phyloP scores from a whole-genome alignment of 768 basidiomycete genomes.

The Mrakia hoshinonis region DNA sequence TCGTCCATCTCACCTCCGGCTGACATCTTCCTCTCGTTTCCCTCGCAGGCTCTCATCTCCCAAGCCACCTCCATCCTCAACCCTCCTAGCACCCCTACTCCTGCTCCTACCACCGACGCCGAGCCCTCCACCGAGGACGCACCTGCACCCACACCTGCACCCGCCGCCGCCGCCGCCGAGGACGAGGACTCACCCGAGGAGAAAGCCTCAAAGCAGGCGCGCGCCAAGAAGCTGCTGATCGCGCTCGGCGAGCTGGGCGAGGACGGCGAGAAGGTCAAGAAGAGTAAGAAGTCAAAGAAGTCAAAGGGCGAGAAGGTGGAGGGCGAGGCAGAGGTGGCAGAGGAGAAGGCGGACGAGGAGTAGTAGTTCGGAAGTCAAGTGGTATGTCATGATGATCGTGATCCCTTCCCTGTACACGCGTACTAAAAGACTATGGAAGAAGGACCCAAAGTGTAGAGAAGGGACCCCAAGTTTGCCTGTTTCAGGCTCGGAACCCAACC shows the following conservation, averaged over 20 bases:
- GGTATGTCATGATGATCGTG: too few species aligned
- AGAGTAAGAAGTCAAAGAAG: not conserved
- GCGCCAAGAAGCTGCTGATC: not conserved
- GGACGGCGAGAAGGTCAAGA: not conserved
- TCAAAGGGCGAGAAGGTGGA: not conserved
- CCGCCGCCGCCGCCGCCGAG: not conserved
- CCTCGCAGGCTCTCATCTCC: not conserved
- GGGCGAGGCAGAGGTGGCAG: not conserved
- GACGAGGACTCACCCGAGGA: not conserved
- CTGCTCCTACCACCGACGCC: not conserved
- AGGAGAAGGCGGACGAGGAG: not conserved
- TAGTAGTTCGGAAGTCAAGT: too few species aligned
- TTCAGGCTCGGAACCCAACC: too few species aligned
- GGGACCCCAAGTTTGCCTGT: too few species aligned
- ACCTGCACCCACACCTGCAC: not conserved
- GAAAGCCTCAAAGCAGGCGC: not conserved
- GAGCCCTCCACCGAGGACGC: not conserved
- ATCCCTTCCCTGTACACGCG: too few species aligned
- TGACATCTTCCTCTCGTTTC: not conserved
- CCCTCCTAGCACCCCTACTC: not conserved
- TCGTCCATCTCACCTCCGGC: not conserved
- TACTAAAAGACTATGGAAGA: too few species aligned
- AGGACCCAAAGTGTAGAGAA: too few species aligned
- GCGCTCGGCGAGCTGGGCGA: not conserved
- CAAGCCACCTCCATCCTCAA: constrained; percentile 7